Percentiles rank a stretch among this genome's conserved stretches.
These are phyloP conservation scores for Brassica carinata DNA, from an alignment of 345 rosid species.

Conservation along the genomic window DNA sequence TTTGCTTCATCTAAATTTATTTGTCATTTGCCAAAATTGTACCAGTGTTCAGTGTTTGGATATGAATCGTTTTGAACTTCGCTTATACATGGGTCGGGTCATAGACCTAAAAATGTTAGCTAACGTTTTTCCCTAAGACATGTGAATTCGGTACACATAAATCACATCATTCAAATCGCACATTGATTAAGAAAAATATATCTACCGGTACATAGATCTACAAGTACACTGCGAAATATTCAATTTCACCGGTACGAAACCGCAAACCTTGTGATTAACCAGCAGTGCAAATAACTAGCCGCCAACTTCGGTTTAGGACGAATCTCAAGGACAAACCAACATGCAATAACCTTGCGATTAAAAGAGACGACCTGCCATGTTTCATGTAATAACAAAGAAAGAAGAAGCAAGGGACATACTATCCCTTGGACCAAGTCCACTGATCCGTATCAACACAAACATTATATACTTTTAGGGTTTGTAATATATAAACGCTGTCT, in stretches of 20 bases:
- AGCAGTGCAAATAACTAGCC: conserved; percentile 30
- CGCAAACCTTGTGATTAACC: conserved; percentile 30
- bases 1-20: not conserved
- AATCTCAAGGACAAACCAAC: conserved; percentile 17
- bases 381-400: not conserved
- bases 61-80: not conserved
- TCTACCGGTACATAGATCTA: conserved; percentile 24
- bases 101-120: not conserved
- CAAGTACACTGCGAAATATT: conserved; percentile 17
- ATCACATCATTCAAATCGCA: conserved; percentile 34
- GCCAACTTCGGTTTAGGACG: conserved; percentile 17
- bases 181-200: not conserved
- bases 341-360: conserved; percentile 26
- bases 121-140: not conserved
- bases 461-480: not conserved
- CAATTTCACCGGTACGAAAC: conserved; percentile 25
- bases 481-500: conserved; percentile 15
- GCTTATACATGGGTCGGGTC: not conserved
- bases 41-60: not conserved
- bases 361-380: conserved; percentile 21
- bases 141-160: conserved; percentile 6
- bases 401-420: conserved; percentile 16
- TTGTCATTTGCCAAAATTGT: conserved; percentile 1
- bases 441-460: conserved; percentile 22
- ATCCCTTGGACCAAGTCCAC: conserved; percentile 33